Evolutionary conservation across 2,329 filamentous ascomycete species (phyloP).

Genomic region (Lachnellula subtilissima): DNA sequence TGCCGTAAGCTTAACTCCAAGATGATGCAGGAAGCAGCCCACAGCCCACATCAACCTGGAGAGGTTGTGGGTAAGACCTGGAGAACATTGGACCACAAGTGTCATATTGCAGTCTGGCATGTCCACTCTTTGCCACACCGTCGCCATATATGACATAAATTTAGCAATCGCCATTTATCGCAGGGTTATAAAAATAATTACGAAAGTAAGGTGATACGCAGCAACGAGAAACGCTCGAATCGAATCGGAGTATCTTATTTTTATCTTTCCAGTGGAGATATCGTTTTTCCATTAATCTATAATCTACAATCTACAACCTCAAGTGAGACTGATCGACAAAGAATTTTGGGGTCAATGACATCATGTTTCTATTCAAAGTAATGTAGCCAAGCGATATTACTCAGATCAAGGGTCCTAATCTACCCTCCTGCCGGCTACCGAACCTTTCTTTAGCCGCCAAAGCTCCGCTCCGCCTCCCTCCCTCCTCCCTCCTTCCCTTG

Average conservation of each 20-base stretch:
- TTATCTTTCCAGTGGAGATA: neutral
- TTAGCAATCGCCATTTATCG: neutral
- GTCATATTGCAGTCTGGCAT: neutral
- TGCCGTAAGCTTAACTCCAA: no score
- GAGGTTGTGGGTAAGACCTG: no score
- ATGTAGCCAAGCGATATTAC: neutral
- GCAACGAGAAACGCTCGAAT: neutral
- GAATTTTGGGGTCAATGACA: constrained; percentile 4
- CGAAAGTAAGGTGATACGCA: neutral
- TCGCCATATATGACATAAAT: neutral
- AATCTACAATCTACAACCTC: constrained; percentile 11
- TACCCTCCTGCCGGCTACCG: neutral
- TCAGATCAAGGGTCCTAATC: neutral
- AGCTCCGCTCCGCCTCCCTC: no score
- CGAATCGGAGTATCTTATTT: neutral
- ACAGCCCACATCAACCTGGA: no score
- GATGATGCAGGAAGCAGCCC: no score
- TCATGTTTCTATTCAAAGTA: constrained; percentile 13
- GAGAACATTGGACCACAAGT: neutral
- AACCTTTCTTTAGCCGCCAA: neutral
- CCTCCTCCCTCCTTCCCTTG: neutral
- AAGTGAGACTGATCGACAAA: constrained; percentile 7
- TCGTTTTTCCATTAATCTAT: neutral
- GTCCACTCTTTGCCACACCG: neutral
- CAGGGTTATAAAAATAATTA: neutral